Evolutionary conservation across 1,139 yeast genomes (phyloP), one percentile per base, ranked within the genome.

Genomic region (Lodderomyces theae): DNA sequence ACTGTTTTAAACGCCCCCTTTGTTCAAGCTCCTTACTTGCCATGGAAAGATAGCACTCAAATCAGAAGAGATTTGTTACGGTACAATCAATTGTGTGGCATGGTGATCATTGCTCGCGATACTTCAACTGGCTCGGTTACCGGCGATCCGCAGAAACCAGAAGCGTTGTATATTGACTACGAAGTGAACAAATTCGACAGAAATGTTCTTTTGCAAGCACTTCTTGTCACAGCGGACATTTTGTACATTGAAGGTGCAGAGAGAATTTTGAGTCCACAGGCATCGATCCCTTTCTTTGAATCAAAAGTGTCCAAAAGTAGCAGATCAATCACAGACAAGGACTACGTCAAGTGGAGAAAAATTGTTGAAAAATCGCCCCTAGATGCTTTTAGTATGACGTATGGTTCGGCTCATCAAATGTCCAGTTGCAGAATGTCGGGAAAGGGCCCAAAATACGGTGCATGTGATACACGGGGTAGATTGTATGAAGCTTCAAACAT

Each of bases 401-500:
- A 65, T 44, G 84, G 83, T 3, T 64, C 76, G 2, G 85, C 85
- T 5, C 84, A 79, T 56, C 84, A 79, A 56, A 79, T 79, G 83
- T 67, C 78, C 41, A 55, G 74, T 2, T 77, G 83, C 53, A 67
- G 83, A 45, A 77, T 79, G 64, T 63, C 74, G 4, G 78, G 80
- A 12, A 64, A 66, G 48, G 74, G 74, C 6, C 75, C 82, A 8
- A 45, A 50, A 10, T 52, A 67, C 42, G 79, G 80, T 5, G 82
- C 82, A 5, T 68, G 73, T 40, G 79, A 76, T 46, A 54, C 53
- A 21, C 63, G 58, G 18, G 84, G 83, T 9, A 69, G 68, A 41
- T 65, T 79, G 29, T 75, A 61, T 53, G 85, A 79, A 49, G 73
- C 80, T 52, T 57, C 63, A 32, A 76, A 78, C 50, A 65, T 79